A percentile compares a stretch with the other conserved stretches of the same genome.
These are phyloP conservation scores for Scytalidium sp. DNA, from an alignment of 2,329 filamentous ascomycete species.

Conservation along the genomic window DNA sequence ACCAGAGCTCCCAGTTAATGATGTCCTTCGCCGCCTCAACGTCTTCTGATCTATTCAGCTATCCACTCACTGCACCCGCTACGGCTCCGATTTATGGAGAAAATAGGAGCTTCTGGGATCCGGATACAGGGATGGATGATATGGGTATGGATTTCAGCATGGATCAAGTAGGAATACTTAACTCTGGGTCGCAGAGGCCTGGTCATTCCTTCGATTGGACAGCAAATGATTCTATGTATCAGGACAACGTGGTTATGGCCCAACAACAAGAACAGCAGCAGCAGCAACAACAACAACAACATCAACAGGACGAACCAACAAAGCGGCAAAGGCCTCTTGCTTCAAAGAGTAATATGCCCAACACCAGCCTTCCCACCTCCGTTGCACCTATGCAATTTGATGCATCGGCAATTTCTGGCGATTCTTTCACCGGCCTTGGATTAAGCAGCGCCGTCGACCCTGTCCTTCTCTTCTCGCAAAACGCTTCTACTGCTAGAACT, in stretches of 20 bases:
- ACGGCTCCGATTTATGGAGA: slow-evolving; percentile 42
- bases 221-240: slow-evolving; percentile 52
- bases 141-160: slow-evolving; percentile 60
- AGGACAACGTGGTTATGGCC: slow-evolving; percentile 33
- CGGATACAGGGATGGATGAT: slow-evolving; percentile 44
- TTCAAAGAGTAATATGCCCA: slow-evolving; percentile 30
- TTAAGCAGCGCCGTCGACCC: slow-evolving; percentile 54
- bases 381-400: slow-evolving; percentile 37
- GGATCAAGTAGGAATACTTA: slow-evolving; percentile 28
- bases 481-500: slow-evolving; percentile 26
- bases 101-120: slow-evolving; percentile 53
- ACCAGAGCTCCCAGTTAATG: slow-evolving; percentile 45
- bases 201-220: slow-evolving; percentile 57
- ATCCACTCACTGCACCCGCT: slow-evolving; percentile 57
- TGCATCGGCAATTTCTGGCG: slow-evolving; percentile 37
- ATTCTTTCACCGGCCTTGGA: slow-evolving; percentile 48
- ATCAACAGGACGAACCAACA: slow-evolving; percentile 30
- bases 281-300: slow-evolving; percentile 28
- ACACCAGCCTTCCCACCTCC: slow-evolving; percentile 35
- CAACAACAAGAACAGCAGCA: slow-evolving; percentile 3
- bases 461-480: slow-evolving; percentile 53
- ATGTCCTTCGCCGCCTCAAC: slow-evolving; percentile 38
- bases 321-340: slow-evolving; percentile 45
- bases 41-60: slow-evolving; percentile 55
- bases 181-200: slow-evolving; percentile 36